Base-by-base conservation (phyloP, 2,329 filamentous ascomycete genomes). In the Colletotrichum sp. region DNA sequence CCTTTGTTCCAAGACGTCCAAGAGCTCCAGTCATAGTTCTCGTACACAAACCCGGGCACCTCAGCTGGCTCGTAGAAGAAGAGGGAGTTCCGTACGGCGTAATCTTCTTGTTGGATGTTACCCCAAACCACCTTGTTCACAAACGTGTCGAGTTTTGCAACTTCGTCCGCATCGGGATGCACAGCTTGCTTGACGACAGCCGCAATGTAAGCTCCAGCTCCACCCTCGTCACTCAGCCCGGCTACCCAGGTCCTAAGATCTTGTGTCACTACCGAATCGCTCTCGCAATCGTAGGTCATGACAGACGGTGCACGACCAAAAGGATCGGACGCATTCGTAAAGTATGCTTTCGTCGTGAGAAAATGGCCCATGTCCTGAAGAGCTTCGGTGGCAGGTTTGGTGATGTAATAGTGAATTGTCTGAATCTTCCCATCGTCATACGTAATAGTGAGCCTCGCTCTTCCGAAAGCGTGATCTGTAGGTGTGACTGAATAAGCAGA, bases 201-300 rank as follows among this genome's bases (percentile, higher is more conserved):
- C 0, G 90, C 89, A 1, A 92, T 85, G 76, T 88, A 92, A 0
- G 90, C 87, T 2, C 90, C 90, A 0, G 89, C 88, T 1, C 91
- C 91, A 1, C 85, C 91, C 81, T 93, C 91, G 72, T 92, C 91
- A 72, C 90, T 92, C 1, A 93, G 84, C 0, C 91, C 91, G 1
- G 90, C 87, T 9, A 92, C 88, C 91, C 91, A 92, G 7, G 87
- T 90, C 2, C 91, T 86, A 1, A 84, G 72, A 39, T 90, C 87
- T 67, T 89, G 88, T 28, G 83, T 80, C 7, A 90, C 87, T 28
- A 86, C 84, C 7, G 83, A 77, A 7, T 81, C 80, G 3, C 78
- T 86, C 81, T 86, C 90, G 79, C 82, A 88, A 78, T 93, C 90
- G 77, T 92, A 92, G 0, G 87, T 88, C 82, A 92, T 89, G 72